Evolutionary conservation across 805 yeast species (phyloP).

Genomic region (Pichia californica): DNA sequence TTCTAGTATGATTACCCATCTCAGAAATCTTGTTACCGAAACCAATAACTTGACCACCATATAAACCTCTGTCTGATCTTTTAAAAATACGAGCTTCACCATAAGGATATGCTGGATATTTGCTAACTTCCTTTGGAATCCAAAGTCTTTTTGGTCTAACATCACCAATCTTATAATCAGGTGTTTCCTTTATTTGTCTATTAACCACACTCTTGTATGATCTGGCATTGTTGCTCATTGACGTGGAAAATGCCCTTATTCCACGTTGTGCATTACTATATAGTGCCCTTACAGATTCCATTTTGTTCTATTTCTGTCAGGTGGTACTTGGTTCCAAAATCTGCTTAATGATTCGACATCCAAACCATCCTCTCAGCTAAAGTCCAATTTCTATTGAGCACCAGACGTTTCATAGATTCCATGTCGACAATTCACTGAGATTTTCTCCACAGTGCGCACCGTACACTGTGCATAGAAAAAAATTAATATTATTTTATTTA

Average conservation of each 20-base stretch:
- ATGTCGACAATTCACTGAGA: no score
- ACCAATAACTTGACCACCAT: slow-evolving; percentile 79
- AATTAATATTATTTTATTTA: no score
- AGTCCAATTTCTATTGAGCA: no score
- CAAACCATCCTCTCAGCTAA: no score
- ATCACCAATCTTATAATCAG: slow-evolving; percentile 49
- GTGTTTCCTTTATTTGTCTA: slow-evolving; percentile 39
- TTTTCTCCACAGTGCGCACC: no score
- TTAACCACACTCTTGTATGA: slow-evolving; percentile 37
- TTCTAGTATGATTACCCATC: slow-evolving; percentile 60
- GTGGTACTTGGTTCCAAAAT: background rate
- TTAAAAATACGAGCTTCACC: slow-evolving; percentile 75
- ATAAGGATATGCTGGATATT: slow-evolving; percentile 66
- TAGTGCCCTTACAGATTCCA: background rate
- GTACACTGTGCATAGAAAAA: no score
- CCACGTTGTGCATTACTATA: background rate
- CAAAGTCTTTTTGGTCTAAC: slow-evolving; percentile 34
- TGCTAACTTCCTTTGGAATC: slow-evolving; percentile 38
- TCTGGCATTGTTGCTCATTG: slow-evolving; percentile 19
- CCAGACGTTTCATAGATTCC: no score
- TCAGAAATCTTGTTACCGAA: slow-evolving; percentile 78
- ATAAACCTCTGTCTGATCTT: slow-evolving; percentile 81
- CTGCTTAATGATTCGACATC: no score
- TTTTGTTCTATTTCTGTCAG: background rate
- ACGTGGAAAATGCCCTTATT: slow-evolving; percentile 20